Evolutionary conservation across 257 asterid species (phyloP).

Genomic region (Paraleonurus japonicus): DNA sequence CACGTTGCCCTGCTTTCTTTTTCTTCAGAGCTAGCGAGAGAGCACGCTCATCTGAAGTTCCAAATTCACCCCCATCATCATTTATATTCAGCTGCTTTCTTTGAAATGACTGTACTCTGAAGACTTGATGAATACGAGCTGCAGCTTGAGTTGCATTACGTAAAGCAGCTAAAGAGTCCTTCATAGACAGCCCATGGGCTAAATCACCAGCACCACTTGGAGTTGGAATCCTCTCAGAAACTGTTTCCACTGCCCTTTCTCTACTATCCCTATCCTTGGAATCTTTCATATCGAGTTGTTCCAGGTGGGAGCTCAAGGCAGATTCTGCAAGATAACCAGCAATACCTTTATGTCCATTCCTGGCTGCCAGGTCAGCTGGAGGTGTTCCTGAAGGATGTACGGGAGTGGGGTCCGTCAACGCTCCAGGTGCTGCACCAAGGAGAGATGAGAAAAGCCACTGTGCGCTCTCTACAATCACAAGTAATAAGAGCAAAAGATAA

Average conservation of each 20-base stretch:
- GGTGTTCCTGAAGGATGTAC: slow-evolving; percentile 59
- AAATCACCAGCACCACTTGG: slow-evolving; percentile 57
- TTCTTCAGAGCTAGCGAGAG: slow-evolving; percentile 63
- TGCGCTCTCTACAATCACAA: slow-evolving; percentile 57
- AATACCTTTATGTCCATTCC: slow-evolving; percentile 90
- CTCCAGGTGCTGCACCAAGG: slow-evolving; percentile 75
- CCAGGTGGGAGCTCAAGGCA: slow-evolving; percentile 63
- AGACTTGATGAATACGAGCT: slow-evolving; percentile 89
- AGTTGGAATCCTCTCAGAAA: slow-evolving; percentile 67
- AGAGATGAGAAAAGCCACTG: slow-evolving; percentile 77
- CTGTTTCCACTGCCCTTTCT: slow-evolving; percentile 58
- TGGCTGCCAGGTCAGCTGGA: slow-evolving; percentile 87
- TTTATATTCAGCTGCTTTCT: slow-evolving; percentile 70
- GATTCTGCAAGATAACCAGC: slow-evolving; percentile 89
- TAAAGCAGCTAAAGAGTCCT: slow-evolving; percentile 88
- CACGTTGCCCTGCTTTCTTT: slow-evolving; percentile 51
- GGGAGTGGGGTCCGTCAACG: slow-evolving; percentile 81
- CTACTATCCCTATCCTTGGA: slow-evolving; percentile 34
- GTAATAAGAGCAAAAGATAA: slow-evolving; percentile 13
- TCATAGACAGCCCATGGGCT: slow-evolving; percentile 63
- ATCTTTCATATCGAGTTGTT: slow-evolving; percentile 58
- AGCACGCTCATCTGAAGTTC: slow-evolving; percentile 66
- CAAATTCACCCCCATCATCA: slow-evolving; percentile 48
- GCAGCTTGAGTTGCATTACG: slow-evolving; percentile 98
- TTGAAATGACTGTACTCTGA: slow-evolving; percentile 82